Evolutionary conservation across 495 filamentous ascomycete genomes (phyloP).

Genomic region (Talaromyces nanjingensis): DNA sequence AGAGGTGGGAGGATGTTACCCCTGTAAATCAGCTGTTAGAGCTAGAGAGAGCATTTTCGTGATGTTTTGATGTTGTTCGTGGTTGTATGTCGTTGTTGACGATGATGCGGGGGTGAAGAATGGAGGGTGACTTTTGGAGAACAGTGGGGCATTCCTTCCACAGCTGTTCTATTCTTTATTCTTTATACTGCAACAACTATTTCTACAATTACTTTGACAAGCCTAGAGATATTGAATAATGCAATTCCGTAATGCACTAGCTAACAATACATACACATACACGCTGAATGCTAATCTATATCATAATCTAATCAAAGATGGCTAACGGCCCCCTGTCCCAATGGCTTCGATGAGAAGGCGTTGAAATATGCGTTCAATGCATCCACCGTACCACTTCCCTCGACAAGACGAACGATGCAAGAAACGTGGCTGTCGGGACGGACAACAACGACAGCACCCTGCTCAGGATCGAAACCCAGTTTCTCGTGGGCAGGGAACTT

Average conservation of each 20-base stretch:
- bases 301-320: slow-evolving; percentile 23
- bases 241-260: not conserved
- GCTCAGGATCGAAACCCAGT: slow-evolving; percentile 69
- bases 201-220: not conserved
- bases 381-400: slow-evolving; percentile 71
- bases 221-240: not conserved
- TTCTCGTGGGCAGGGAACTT: slow-evolving; percentile 74
- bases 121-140: not conserved
- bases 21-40: slow-evolving; percentile 71
- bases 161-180: not conserved
- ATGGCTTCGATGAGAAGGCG: slow-evolving; percentile 46
- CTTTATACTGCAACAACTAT: not conserved
- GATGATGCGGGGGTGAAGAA: not conserved
- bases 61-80: not conserved
- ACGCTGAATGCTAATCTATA: not conserved
- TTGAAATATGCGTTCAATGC: slow-evolving; percentile 79
- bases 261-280: not conserved
- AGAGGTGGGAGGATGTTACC: slow-evolving; percentile 36
- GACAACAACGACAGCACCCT: slow-evolving; percentile 73
- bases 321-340: slow-evolving; percentile 35
- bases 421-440: slow-evolving; percentile 84
- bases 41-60: slow-evolving; percentile 67
- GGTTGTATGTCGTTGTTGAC: not conserved
- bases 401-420: slow-evolving; percentile 60
- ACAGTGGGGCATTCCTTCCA: not conserved